These are phyloP conservation scores for Wallacemonas collosoma DNA, from an alignment of 208 protist genomes.

Conservation along the genomic window DNA sequence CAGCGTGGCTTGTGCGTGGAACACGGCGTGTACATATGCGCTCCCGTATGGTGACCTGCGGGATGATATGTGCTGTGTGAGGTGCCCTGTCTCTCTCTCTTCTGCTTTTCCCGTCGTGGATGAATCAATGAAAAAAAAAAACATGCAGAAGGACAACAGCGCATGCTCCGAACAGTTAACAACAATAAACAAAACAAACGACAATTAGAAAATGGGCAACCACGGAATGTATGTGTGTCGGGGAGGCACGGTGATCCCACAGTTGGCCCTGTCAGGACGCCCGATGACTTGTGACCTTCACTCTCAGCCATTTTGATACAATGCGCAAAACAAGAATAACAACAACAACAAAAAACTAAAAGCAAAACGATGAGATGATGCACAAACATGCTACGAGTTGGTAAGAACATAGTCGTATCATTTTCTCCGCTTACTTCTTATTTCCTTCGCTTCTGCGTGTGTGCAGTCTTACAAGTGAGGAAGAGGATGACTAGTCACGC, in stretches of 20 bases:
- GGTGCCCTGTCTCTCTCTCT: too few relatives aligned
- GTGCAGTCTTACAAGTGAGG: neutral
- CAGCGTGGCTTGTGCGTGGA: too few relatives aligned
- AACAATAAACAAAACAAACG: neutral
- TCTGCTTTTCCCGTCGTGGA: too few relatives aligned
- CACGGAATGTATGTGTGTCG: neutral
- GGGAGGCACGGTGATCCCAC: neutral
- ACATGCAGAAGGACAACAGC: too few relatives aligned
- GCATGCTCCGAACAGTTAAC: too few relatives aligned
- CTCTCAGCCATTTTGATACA: conserved; percentile 1
- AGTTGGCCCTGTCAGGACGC: neutral
- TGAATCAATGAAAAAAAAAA: too few relatives aligned
- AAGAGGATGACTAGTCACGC: conserved; percentile 18
- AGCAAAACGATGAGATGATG: conserved; percentile 12
- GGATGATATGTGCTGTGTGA: too few relatives aligned
- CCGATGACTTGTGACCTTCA: neutral
- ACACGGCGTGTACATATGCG: too few relatives aligned
- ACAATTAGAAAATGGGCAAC: neutral
- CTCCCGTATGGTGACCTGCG: too few relatives aligned
- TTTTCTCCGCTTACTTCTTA: conserved; percentile 2
- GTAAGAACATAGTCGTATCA: conserved; percentile 3
- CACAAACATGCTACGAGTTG: conserved; percentile 15
- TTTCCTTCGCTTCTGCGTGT: conserved; percentile 2
- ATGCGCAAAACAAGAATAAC: conserved; percentile 16
- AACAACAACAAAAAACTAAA: conserved; percentile 21